Base-by-base conservation (phyloP, 2,329 filamentous ascomycete species). In the Paecilomyces formosus region DNA sequence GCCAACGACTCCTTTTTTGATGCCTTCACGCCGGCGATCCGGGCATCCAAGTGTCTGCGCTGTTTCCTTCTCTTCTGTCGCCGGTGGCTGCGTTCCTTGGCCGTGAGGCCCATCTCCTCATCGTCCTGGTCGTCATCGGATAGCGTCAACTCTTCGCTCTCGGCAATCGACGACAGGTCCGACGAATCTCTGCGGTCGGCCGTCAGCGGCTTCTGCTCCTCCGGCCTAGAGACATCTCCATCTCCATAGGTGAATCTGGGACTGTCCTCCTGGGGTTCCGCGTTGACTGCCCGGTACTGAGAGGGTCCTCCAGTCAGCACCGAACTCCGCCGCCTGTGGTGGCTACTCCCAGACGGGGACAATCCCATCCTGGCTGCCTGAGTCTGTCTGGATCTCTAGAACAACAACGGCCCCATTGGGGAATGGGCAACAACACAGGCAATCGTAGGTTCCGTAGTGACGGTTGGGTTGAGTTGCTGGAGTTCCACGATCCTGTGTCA, bases 91-190 rank as follows among this genome's bases (percentile, higher is more conserved):
- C 85, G 84, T 67, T 93, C 89, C 67, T 85, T 83, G 61, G 83
- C 82, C 39, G 90, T 95, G 65, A 97, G 79, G 0, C 92, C 92
- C 1, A 89, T 90, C 80, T 97, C 92, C 76, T 96, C 92, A 70
- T 97, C 92, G 66, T 93, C 89, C 61, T 89, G 72, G 53, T 88
- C 89, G 63, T 91, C 87, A 64, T 90, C 88, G 28, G 86, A 86
- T 57, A 85, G 70, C 69, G 86, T 83, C 66, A 84, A 79, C 64
- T 86, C 84, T 56, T 81, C 79, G 62, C 77, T 76, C 59, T 77
- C 76, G 15, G 74, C 73, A 59, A 74, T 70, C 9, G 74, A 74
- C 3, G 75, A 77, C n/a, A 71, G 61, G 56, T 76, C 74, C 12
- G 75, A 77, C 9, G 65, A 63, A 60, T 75, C 73, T 49, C 70